These are phyloP conservation scores for Thelonectria blattea DNA, from an alignment of 2,329 filamentous ascomycete species.

Conservation along the genomic window DNA sequence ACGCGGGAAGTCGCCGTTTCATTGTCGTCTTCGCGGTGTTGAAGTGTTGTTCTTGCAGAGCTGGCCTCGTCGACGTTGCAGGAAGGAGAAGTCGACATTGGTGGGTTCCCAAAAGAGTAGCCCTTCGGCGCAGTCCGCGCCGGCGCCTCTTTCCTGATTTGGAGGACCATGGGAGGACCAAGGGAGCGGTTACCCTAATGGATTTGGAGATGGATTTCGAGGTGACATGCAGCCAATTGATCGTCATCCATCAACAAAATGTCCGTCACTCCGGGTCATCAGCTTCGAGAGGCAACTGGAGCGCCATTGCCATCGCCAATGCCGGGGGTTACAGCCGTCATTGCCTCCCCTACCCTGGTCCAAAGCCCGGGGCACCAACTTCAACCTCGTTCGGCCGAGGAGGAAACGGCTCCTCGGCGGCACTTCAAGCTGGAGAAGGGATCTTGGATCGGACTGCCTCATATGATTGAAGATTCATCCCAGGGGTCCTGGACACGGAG, in stretches of 20 bases:
- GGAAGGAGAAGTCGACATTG: not conserved
- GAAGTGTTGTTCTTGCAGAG: not conserved
- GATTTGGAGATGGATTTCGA: not conserved
- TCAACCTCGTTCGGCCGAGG: conserved; percentile 5
- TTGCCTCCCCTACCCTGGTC: conserved; percentile 12
- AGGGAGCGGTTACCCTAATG: not conserved
- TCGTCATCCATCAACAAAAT: not conserved
- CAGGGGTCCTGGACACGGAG: not conserved
- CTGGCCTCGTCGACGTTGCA: not conserved
- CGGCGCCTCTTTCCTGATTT: conserved; percentile 26
- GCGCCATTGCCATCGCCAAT: not conserved
- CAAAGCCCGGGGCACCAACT: not conserved
- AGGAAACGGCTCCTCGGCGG: conserved; percentile 3
- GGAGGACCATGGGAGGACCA: conserved; percentile 15
- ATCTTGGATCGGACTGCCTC: conserved; percentile 16
- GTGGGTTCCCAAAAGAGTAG: conserved; percentile 17
- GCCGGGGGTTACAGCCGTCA: conserved; percentile 14
- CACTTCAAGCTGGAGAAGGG: conserved; percentile 9
- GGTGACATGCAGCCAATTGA: not conserved
- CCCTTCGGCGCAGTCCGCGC: conserved; percentile 24
- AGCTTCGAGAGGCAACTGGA: not conserved
- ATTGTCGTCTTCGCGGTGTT: conserved; percentile 2
- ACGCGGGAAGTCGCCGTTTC: not conserved
- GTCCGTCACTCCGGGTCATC: conserved; percentile 5
- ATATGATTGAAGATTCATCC: not conserved